Base-by-base conservation (phyloP, 1,284 basidiomycete genomes). In the Tausonia pullulans region DNA sequence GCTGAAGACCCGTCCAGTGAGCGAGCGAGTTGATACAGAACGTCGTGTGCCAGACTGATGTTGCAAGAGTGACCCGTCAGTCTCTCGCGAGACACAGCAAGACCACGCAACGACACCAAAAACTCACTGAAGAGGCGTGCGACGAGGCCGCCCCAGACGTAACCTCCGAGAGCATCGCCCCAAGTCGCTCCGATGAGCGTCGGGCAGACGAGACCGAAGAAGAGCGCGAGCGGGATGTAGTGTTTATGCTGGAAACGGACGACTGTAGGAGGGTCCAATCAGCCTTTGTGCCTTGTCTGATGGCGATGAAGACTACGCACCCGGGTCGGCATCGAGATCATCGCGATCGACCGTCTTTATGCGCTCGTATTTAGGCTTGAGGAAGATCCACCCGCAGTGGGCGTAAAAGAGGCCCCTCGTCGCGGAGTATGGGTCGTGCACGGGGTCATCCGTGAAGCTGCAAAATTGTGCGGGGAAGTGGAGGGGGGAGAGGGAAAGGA, bases 331-430 rank as follows among this genome's bases (percentile, higher is more conserved):
- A 16, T 87, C 83, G n/a, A 90, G 77, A 70, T 90, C 87, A 46
- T 82, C 81, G 58, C 80, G 77, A 65, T 90, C 87, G 40, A 90
- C 81, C 2, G 83, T 72, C 45, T 79, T 77, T 76, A 90, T 78
- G 45, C 82, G 79, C 51, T 82, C 79, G 69, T 90, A 89, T 6
- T 73, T 81, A 0, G 86, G 83, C 71, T 88, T 87, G 76, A 80
- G 84, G 73, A 90, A 90, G 70, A 90, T 89, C 87, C 88, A 90
- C 8, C 88, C 88, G 78, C 88, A 82, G 69, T 90, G 88, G 4
- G 87, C 85, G 72, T 83, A 88, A 62, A 86, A 79, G 0, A 90
- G 74, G 0, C 88, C 87, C 52, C 81, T 79, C 0, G 86, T 87
- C 0, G 87, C 87, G 5, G 86, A 80, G 71, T 90, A 90, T 6